Percentiles rank a stretch among this genome's conserved stretches.
Conservation (phyloP, 192 early-diverging fungal genomes). For the Backusella tarrabulga region DNA sequence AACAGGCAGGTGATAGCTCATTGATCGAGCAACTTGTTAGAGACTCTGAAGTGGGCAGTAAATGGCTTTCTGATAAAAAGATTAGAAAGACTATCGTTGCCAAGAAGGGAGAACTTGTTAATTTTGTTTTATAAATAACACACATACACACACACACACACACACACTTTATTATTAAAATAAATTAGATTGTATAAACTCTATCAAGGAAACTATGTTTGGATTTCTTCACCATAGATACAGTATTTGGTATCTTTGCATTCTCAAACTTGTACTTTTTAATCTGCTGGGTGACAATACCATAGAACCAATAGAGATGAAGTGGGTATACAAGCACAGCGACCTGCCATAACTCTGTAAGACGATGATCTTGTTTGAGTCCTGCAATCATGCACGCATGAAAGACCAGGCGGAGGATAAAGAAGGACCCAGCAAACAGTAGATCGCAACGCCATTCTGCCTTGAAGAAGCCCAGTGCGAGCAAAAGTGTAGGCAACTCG, state of each 20-base stretch:
- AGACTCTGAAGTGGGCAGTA: constrained; percentile 40
- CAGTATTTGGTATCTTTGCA: background rate
- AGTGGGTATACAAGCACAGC: constrained; percentile 43
- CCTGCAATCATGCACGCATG: constrained; percentile 45
- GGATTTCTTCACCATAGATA: background rate
- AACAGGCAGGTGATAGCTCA: constrained; percentile 31
- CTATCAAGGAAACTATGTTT: constrained; percentile 2
- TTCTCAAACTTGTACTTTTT: constrained; percentile 2
- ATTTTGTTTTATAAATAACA: constrained; percentile 55
- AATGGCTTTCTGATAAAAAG: constrained; percentile 54
- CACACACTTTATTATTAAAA: background rate
- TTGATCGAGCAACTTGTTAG: constrained; percentile 45
- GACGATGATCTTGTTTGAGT: constrained; percentile 38
- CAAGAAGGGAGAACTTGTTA: constrained; percentile 72
- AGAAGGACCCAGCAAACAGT: constrained; percentile 52
- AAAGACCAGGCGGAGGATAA: constrained; percentile 50
- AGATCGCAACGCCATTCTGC: constrained; percentile 48
- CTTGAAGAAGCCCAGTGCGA: constrained; percentile 52
- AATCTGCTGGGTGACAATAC: constrained; percentile 12
- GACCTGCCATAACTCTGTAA: constrained; percentile 37
- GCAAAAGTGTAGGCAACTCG: constrained; percentile 55
- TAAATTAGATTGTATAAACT: constrained; percentile 4
- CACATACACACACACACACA: background rate
- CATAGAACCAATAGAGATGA: constrained; percentile 53
- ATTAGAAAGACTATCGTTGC: constrained; percentile 66